These are phyloP conservation scores for Piper longum DNA, from an alignment of 164 flowering plant species.

Conservation along the genomic window DNA sequence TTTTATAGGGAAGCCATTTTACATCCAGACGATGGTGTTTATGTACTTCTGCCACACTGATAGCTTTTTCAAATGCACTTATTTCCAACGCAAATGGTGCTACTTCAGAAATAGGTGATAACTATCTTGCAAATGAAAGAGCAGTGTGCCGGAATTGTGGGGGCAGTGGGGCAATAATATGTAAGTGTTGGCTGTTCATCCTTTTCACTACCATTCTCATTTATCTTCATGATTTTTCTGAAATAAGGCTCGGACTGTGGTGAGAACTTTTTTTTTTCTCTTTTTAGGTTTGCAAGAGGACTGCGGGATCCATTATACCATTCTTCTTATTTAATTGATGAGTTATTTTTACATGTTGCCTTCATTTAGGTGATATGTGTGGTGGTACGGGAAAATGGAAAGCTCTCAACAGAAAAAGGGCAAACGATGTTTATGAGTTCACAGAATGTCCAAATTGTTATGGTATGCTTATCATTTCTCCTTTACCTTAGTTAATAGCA, in stretches of 20 bases:
- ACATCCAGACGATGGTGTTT: conserved; percentile 51
- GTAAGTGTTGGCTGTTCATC: conserved; percentile 34
- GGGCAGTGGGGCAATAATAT: conserved; percentile 84
- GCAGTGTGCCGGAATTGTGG: conserved; percentile 77
- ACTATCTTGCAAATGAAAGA: conserved; percentile 24
- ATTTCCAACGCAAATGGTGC: conserved; percentile 22
- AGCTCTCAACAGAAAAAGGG: conserved; percentile 91
- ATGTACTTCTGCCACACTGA: conserved; percentile 41
- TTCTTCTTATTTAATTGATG: conserved; percentile 6
- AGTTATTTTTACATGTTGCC: conserved; percentile 16
- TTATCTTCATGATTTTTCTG: conserved; percentile 11
- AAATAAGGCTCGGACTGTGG: background rate
- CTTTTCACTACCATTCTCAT: background rate
- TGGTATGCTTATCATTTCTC: conserved; percentile 29
- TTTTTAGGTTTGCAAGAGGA: too few species aligned
- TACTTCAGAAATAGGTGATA: conserved; percentile 23
- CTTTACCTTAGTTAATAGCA: background rate
- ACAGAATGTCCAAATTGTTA: conserved; percentile 98
- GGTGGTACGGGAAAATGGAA: conserved; percentile 99
- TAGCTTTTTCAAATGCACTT: conserved; percentile 20
- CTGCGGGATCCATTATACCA: background rate
- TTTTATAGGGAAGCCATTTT: conserved; percentile 21
- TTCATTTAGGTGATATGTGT: conserved; percentile 92
- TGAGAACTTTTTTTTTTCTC: too few species aligned
- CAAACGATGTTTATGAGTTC: conserved; percentile 84